Evolutionary conservation across 306 rosid genomes (phyloP).

Genomic region (Ziziphus jujuba): DNA sequence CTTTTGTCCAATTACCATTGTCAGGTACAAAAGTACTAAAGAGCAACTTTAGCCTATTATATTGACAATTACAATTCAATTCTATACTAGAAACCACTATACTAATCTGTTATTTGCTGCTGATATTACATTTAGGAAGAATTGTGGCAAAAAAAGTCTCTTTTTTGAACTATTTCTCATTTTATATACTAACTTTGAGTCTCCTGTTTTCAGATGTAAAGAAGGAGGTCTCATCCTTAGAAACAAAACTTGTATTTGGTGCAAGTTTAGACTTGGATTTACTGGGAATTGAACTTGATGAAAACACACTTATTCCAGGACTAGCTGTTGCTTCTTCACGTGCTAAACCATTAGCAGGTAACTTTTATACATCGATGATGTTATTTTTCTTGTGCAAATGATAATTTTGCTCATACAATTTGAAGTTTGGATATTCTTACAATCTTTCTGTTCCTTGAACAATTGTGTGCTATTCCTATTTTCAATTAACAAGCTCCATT

Average conservation of each 20-base stretch:
- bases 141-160: background rate
- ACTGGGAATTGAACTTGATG: conserved; percentile 84
- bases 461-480: background rate
- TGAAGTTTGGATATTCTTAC: background rate
- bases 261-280: conserved; percentile 90
- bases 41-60: background rate
- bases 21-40: conserved; percentile 50
- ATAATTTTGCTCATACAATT: background rate
- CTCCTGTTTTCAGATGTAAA: conserved; percentile 57
- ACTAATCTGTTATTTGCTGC: background rate
- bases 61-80: background rate
- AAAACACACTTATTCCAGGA: conserved; percentile 84
- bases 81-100: background rate
- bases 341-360: conserved; percentile 80
- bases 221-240: conserved; percentile 65
- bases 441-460: background rate
- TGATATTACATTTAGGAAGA: no score
- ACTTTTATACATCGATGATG: no score
- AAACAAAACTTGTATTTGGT: conserved; percentile 53
- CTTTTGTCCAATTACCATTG: conserved; percentile 89
- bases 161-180: background rate
- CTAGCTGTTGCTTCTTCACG: conserved; percentile 86
- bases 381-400: background rate
- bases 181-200: background rate
- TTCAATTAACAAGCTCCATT: background rate